Base-by-base conservation (phyloP, 2,329 filamentous ascomycete genomes). In the Geosmithia putterillii region DNA sequence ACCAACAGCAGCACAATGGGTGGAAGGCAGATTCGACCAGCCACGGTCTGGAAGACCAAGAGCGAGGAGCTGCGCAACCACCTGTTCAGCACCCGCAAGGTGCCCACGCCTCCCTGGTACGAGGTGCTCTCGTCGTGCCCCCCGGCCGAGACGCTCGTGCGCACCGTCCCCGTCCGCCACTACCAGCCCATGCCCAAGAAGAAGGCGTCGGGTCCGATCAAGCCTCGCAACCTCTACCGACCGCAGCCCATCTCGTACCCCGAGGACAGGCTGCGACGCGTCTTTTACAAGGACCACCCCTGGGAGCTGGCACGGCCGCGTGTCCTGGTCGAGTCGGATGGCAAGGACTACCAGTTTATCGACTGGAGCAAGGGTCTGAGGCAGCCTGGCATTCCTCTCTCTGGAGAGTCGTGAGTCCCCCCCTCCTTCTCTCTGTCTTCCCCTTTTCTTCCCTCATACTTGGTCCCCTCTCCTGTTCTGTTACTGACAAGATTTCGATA, bases 231-330 rank as follows among this genome's bases (percentile, higher is more conserved):
- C 52, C 67, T 95, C 53, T 96, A 89, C 69, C 78, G 81, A 53
- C 92, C 92, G 2, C 76, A 88, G 50, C 65, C 70, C 45, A 81
- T 98, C 49, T 67, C 66, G 43, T 95, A 92, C 59, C 77, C 83
- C 47, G 92, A 98, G 61, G 92, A 98, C 63, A 64, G 67, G 47
- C 70, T 98, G 55, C 81, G 92, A 49, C 71, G 66, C 51, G 77
- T 81, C 22, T 98, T 96, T 67, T 98, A 86, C 69, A 79, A 74
- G 56, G 90, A 98, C 61, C 92, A 98, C 60, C 92, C 92, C 5
- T 98, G 92, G 92, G 92, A 98, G 65, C 68, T 98, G 57, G 92
- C 92, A 17, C 75, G 90, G 48, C 92, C 92, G 44, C 75, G 86
- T 52, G 72, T 95, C 46, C 70, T 98, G 40, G 66, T 96, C 9